Base-by-base conservation (phyloP, 139 green algal genomes). In the Closterium sp. region DNA sequence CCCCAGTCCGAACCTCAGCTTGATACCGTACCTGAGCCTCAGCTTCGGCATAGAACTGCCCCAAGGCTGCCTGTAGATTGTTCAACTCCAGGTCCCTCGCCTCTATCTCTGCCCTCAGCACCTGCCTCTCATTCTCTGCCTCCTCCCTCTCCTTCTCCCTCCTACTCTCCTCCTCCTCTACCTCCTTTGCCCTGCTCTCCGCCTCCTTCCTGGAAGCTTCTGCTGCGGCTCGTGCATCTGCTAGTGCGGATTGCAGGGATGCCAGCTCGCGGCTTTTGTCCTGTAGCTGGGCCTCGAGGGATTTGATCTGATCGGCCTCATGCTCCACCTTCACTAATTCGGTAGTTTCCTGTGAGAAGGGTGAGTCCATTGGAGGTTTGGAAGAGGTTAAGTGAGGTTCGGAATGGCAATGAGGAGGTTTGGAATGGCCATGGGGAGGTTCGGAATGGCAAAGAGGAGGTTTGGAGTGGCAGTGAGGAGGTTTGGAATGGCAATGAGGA, bases 321-420 rank as follows among this genome's bases (percentile, higher is more conserved):
- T 87, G 83, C 25, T 91, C 43, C 89, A 94, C 69, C 84, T 94
- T 94, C 25, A 84, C 91, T 19, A 88, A 91, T 23, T 94, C 91
- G 34, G 85, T 88, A 23, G 23, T 31, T 35, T 93, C 91, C 91
- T 94, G 91, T 16, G 1, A 38, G 33, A 43, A 43, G 32, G 85
- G 32, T 8, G n/a, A n/a, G n/a, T n/a, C n/a, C n/a, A n/a, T n/a
- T n/a, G 38, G 38, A 12, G 38, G 38, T 66, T 23, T 10, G 38
- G 38, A 6, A 6, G 6, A 6, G 36, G n/a, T n/a, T 4, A 55
- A 19, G 55, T 16, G 16, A 16, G 25, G 55, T 28, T 5, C 23
- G 55, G 0, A 28, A 19, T 16, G 55, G 55, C 55, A 28, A 28
- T 28, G 36, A 55, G 38, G 38, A 12, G 38, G 38, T 66, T 23